These are phyloP conservation scores for Epichloe amarillans DNA, from an alignment of 2,329 filamentous ascomycete genomes.

Conservation along the genomic window DNA sequence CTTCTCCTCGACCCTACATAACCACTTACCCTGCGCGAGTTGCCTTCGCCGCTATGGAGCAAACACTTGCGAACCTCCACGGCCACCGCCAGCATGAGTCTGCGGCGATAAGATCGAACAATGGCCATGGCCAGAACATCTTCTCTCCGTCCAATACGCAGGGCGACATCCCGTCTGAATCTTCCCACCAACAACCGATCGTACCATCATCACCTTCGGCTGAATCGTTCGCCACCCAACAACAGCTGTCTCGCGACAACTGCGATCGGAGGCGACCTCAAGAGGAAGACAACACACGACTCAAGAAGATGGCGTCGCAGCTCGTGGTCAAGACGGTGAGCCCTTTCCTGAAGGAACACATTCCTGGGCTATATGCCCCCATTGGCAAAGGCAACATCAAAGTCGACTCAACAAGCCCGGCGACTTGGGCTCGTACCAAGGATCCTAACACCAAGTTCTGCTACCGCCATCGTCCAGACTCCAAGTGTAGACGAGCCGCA, in stretches of 20 bases:
- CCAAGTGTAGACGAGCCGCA: slow-evolving; percentile 83
- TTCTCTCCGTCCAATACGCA: not conserved
- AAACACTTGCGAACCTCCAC: slow-evolving; percentile 1
- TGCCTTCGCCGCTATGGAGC: not conserved
- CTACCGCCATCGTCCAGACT: slow-evolving; percentile 86
- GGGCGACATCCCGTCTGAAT: not conserved
- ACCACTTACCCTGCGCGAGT: not conserved
- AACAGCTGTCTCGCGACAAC: slow-evolving; percentile 26
- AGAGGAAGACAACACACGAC: slow-evolving; percentile 33
- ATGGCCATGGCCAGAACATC: not conserved
- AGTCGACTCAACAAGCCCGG: slow-evolving; percentile 11
- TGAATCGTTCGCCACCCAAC: slow-evolving; percentile 5
- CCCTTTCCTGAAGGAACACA: slow-evolving; percentile 83
- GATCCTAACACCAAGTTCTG: slow-evolving; percentile 80
- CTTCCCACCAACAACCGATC: not conserved
- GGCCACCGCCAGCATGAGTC: slow-evolving; percentile 1
- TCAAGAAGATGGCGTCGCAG: slow-evolving; percentile 47
- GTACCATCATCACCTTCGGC: slow-evolving; percentile 4
- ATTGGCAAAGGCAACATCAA: slow-evolving; percentile 41
- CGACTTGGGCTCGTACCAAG: slow-evolving; percentile 18
- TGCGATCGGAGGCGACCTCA: slow-evolving; percentile 38
- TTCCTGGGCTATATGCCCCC: slow-evolving; percentile 77
- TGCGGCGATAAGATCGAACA: not conserved
- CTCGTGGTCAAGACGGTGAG: slow-evolving; percentile 67
- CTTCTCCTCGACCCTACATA: not conserved